Base-by-base conservation (phyloP, 108 stramenopile genomes). In the Mediolabrus comicus region DNA sequence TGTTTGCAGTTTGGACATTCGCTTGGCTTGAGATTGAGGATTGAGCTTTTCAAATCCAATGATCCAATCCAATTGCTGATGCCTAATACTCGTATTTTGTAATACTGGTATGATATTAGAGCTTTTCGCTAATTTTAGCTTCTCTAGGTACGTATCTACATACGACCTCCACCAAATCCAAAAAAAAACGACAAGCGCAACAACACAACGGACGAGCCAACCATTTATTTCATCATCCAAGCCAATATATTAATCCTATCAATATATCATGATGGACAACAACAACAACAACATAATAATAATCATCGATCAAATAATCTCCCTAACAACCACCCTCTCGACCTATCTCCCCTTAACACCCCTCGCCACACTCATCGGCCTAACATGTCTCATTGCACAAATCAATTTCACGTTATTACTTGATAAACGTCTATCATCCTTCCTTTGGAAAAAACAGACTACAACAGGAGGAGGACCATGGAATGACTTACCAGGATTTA, bases 381-480 rank as follows among this genome's bases (percentile, higher is more conserved):
- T 71, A 30, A 54, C 62, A 19, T 77, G 77, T 41, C 77, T 77
- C 52, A 6, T 56, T 2, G 13, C 69, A 3, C 77, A 77, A 77
- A 43, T 77, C 38, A 11, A 27, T 13, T 35, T 77, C 10, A 71
- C 69, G 8, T 12, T 71, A 1, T 53, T 77, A 24, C 71, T 77
- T 16, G 32, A 69, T 13, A 59, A 57, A 49, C 71, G 77, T 7
- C 41, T 25, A 59, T 33, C 31, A 32, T 68, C 28, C 57, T 75
- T 49, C 71, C 75, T 4, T 10, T 22, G 7, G 9, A 49, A 49
- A 9, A 22, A 22, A 22, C 46, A 49, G n/a, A n/a, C n/a, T n/a
- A n/a, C n/a, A n/a, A n/a, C n/a, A n/a, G n/a, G n/a, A n/a, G n/a
- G 14, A 10, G 85, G 85, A 26, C 87, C 87, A 51, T 88, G 87